Percentiles rank a stretch among this genome's conserved stretches.
phyloP scores from a whole-genome alignment of 2,329 filamentous ascomycete species.

The Xylogone sp. region DNA sequence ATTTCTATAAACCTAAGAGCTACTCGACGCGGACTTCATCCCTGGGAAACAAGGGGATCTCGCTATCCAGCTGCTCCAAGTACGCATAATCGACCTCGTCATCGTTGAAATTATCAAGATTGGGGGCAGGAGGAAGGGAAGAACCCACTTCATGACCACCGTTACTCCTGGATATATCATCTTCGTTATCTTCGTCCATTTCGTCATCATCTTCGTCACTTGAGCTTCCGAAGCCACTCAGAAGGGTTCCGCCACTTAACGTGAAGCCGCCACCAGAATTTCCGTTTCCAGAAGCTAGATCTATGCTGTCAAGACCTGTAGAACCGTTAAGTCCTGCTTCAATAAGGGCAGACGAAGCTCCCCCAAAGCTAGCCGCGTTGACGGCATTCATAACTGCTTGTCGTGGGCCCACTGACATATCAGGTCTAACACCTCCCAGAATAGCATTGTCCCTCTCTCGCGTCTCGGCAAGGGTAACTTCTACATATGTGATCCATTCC shows the following conservation, averaged over 20 bases:
- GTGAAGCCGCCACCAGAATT: slow-evolving; percentile 70
- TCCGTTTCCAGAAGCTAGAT: slow-evolving; percentile 60
- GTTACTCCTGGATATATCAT: slow-evolving; percentile 46
- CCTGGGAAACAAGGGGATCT: slow-evolving; percentile 31
- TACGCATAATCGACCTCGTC: slow-evolving; percentile 33
- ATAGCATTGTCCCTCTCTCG: slow-evolving; percentile 97
- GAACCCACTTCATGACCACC: slow-evolving; percentile 52
- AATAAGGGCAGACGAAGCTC: slow-evolving; percentile 63
- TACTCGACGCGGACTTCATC: slow-evolving; percentile 58
- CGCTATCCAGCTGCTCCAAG: slow-evolving; percentile 31
- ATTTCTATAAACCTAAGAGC: slow-evolving; percentile 2
- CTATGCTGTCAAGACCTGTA: slow-evolving; percentile 47
- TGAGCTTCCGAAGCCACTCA: slow-evolving; percentile 90
- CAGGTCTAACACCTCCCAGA: slow-evolving; percentile 87
- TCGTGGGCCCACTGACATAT: slow-evolving; percentile 79
- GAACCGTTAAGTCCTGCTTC: slow-evolving; percentile 76
- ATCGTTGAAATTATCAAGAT: slow-evolving; percentile 31
- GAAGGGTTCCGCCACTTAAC: slow-evolving; percentile 68
- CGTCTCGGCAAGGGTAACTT: slow-evolving; percentile 88
- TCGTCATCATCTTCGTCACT: slow-evolving; percentile 97
- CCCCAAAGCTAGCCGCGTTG: slow-evolving; percentile 51
- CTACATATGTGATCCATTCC: slow-evolving; percentile 92
- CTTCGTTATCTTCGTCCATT: slow-evolving; percentile 78
- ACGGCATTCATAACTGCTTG: slow-evolving; percentile 57
- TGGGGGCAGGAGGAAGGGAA: slow-evolving; percentile 30